Conservation (phyloP, 2,329 filamentous ascomycete genomes). For the Bimuria novae-zelandiae region DNA sequence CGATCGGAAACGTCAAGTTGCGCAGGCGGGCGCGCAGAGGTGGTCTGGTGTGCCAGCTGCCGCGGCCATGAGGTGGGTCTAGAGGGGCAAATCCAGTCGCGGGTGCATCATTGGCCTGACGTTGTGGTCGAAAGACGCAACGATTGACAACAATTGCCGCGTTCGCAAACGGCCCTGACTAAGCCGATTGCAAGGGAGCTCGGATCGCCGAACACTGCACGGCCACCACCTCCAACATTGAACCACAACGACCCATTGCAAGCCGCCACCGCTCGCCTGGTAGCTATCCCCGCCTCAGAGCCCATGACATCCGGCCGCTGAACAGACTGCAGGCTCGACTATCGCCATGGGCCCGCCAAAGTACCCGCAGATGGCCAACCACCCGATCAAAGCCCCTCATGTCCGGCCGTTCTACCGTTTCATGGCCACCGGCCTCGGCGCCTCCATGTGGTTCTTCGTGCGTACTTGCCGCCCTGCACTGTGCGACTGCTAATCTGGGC, state of each 20-base stretch:
- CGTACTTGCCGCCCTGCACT: constrained; percentile 42
- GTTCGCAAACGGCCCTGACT: not conserved
- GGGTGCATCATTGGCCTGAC: constrained; percentile 17
- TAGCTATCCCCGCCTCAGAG: constrained; percentile 8
- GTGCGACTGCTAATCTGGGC: constrained; percentile 26
- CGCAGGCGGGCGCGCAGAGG: constrained; percentile 19
- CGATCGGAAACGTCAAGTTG: constrained; percentile 11
- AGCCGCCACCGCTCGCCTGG: constrained; percentile 27
- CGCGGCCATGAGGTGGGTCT: constrained; percentile 28
- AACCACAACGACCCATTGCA: too few species aligned
- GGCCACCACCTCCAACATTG: constrained; percentile 17
- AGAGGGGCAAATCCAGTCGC: constrained; percentile 19
- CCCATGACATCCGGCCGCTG: constrained; percentile 4
- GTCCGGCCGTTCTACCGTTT: constrained; percentile 77
- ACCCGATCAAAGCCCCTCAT: constrained; percentile 64
- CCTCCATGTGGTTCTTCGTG: constrained; percentile 99
- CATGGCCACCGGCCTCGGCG: constrained; percentile 82
- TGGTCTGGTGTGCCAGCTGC: constrained; percentile 15
- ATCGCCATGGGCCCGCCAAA: constrained; percentile 45
- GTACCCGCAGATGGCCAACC: constrained; percentile 47
- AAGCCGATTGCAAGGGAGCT: constrained; percentile 8
- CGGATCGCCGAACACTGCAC: constrained; percentile 21
- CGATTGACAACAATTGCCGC: constrained; percentile 17
- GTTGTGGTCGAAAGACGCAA: constrained; percentile 18
- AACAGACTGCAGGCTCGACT: constrained; percentile 24